phyloP scores from a whole-genome alignment of 2,329 filamentous ascomycete species.

The Penicillium sp. region DNA sequence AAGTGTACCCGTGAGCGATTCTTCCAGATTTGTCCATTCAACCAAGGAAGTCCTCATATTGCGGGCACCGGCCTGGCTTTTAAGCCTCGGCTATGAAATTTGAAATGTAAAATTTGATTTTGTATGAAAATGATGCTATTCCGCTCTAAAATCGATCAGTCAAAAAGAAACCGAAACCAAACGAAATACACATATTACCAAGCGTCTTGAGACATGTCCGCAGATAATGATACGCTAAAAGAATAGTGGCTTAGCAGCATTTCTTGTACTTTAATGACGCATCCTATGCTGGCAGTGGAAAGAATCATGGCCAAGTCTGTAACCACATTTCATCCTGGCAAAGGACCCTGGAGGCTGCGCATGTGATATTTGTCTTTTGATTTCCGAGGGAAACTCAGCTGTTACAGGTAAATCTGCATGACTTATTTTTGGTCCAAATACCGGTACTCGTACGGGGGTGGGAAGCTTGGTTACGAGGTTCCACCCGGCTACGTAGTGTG shows the following conservation, averaged over 20 bases:
- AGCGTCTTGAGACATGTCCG: neutral
- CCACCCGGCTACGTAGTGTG: neutral
- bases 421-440: neutral
- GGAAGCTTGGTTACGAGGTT: neutral
- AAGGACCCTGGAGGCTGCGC: neutral
- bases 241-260: neutral
- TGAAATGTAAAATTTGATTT: neutral
- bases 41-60: slow-evolving; percentile 14
- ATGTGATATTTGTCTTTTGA: neutral
- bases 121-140: neutral
- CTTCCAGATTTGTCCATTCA: slow-evolving; percentile 42
- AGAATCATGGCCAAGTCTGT: neutral
- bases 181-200: neutral
- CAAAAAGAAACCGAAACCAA: neutral
- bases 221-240: neutral
- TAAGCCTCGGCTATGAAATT: slow-evolving; percentile 5
- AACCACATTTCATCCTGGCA: neutral
- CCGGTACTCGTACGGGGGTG: neutral
- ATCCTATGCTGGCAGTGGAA: neutral
- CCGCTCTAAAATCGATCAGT: neutral
- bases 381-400: neutral
- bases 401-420: neutral
- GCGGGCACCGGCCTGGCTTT: slow-evolving; percentile 16
- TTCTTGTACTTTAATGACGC: neutral
- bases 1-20: slow-evolving; percentile 15